Evolutionary conservation across 1,284 basidiomycete genomes (phyloP).

Genomic region (Entoloma clypeatum): DNA sequence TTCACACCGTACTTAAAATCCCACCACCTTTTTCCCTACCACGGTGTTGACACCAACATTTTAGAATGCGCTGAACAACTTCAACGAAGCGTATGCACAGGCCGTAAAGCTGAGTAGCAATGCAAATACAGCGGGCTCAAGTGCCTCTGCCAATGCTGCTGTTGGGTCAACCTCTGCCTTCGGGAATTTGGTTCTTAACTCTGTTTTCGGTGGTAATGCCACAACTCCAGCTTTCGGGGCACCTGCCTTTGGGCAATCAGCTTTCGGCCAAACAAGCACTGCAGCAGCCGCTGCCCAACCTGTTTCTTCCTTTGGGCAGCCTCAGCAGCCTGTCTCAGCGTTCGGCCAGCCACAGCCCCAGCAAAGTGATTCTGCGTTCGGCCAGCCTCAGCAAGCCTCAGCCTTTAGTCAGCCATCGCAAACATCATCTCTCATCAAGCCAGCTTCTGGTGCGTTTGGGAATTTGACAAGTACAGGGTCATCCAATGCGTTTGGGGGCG

Average conservation of each 20-base stretch:
- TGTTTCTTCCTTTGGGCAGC: constrained; percentile 31
- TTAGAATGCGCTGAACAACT: constrained; percentile 47
- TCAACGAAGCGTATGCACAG: constrained; percentile 47
- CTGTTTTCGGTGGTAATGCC: constrained; percentile 12
- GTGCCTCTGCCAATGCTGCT: not conserved
- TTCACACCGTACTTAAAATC: constrained; percentile 26
- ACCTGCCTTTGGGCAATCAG: constrained; percentile 27
- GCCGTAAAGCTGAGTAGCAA: constrained; percentile 41
- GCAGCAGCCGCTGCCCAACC: constrained; percentile 16
- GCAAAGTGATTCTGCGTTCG: constrained; percentile 32
- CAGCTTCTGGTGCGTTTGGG: constrained; percentile 22
- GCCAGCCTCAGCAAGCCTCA: constrained; percentile 18
- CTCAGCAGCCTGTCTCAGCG: constrained; percentile 16
- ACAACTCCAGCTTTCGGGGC: constrained; percentile 34
- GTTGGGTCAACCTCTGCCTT: too few relatives aligned
- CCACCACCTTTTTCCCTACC: constrained; percentile 16
- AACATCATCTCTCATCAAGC: constrained; percentile 21
- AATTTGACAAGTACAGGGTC: constrained; percentile 9
- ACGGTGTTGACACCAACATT: not conserved
- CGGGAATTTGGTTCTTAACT: too few relatives aligned
- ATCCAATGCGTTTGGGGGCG: constrained; percentile 18
- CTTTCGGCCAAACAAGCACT: constrained; percentile 31
- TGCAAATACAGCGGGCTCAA: not conserved
- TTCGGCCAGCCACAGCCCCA: constrained; percentile 19
- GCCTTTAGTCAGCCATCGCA: constrained; percentile 21